A percentile compares a stretch with the other conserved stretches of the same genome.
These are phyloP conservation scores for Geotrichum macrosporum DNA, from an alignment of 1,139 yeast species.

Conservation along the genomic window DNA sequence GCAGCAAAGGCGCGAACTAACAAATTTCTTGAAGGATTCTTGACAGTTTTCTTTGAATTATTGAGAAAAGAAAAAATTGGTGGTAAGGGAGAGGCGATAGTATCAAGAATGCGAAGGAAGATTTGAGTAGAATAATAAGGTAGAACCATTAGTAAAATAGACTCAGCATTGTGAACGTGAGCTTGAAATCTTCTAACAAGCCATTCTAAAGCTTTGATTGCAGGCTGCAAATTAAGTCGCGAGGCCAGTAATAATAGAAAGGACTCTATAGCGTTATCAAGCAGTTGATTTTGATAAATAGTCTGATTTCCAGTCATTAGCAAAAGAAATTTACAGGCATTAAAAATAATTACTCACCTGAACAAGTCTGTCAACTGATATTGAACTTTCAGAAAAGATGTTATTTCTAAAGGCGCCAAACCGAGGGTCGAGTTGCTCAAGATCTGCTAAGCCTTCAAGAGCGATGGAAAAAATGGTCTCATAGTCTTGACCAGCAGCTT, in stretches of 20 bases:
- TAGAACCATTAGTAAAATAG: conserved; percentile 61
- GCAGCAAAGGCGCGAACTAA: conserved; percentile 64
- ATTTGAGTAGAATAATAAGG: conserved; percentile 73
- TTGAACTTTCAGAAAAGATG: conserved; percentile 75
- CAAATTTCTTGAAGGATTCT: conserved; percentile 63
- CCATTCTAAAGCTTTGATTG: conserved; percentile 90
- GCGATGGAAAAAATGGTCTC: conserved; percentile 74
- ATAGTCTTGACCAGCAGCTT: conserved; percentile 90
- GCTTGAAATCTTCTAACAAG: conserved; percentile 85
- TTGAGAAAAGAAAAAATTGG: conserved; percentile 67
- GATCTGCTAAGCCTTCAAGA: conserved; percentile 69
- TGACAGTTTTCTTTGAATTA: conserved; percentile 61
- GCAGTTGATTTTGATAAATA: conserved; percentile 65
- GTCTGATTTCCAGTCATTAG: conserved; percentile 37
- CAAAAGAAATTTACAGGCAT: conserved; percentile 2
- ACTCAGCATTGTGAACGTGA: conserved; percentile 75
- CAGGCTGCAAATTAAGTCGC: conserved; percentile 65
- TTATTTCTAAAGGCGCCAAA: conserved; percentile 66
- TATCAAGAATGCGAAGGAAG: conserved; percentile 69
- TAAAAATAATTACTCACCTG: conserved; percentile 42
- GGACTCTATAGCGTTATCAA: conserved; percentile 69
- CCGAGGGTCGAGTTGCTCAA: conserved; percentile 66
- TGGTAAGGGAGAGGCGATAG: conserved; percentile 61
- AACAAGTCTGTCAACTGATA: conserved; percentile 72
- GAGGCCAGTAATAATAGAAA: conserved; percentile 75